These are phyloP conservation scores for Dichomitus squalens DNA, from an alignment of 1,284 basidiomycete genomes.

Conservation along the genomic window DNA sequence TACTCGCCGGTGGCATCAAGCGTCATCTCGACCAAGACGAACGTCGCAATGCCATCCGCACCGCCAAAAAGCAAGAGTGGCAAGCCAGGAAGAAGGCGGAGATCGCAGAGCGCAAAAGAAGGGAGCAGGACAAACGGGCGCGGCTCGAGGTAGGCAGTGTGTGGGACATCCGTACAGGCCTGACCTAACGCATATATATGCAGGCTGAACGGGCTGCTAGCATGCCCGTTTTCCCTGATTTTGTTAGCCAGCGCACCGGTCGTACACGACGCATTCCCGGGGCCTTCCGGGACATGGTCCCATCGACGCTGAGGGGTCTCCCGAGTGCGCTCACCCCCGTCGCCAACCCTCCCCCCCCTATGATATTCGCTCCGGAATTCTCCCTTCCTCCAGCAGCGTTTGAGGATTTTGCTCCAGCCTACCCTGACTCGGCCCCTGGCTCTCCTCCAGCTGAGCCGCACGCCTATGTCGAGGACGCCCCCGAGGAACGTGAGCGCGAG, in stretches of 20 bases:
- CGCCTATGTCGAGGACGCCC: background rate
- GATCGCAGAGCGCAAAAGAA: background rate
- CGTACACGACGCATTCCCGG: background rate
- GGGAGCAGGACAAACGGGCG: background rate
- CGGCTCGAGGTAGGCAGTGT: background rate
- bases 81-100: background rate
- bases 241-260: background rate
- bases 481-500: background rate
- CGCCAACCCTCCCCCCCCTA: background rate
- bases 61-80: background rate
- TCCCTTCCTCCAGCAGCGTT: background rate
- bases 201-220: background rate
- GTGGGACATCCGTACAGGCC: too few species aligned
- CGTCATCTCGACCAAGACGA: background rate
- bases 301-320: background rate
- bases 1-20: background rate
- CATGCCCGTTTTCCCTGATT: background rate
- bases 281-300: background rate
- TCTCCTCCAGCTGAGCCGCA: background rate
- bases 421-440: background rate
- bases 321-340: background rate
- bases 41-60: background rate
- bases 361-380: too few species aligned
- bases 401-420: background rate
- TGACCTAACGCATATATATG: background rate